Conservation (phyloP, 257 asterid species). For the Datura wrightii region DNA sequence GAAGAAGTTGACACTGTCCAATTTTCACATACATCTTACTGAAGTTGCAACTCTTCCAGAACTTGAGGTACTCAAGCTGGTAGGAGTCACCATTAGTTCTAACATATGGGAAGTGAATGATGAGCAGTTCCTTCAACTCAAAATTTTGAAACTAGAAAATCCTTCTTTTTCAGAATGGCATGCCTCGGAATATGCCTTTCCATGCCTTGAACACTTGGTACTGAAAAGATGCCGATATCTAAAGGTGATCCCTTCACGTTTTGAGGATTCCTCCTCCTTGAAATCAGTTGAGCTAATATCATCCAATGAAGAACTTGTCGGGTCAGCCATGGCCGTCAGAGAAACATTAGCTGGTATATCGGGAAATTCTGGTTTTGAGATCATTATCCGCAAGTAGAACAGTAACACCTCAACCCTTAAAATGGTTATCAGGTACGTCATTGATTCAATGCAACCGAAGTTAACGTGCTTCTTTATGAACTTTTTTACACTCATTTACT, state of each 20-base stretch:
- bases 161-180: slow-evolving; percentile 13
- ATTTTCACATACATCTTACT: neutral
- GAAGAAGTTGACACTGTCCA: slow-evolving; percentile 19
- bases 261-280: neutral
- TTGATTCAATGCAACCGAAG: neutral
- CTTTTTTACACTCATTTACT: neutral
- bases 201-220: neutral
- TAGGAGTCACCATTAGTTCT: neutral
- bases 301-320: neutral
- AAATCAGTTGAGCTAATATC: slow-evolving; percentile 6
- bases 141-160: slow-evolving; percentile 11
- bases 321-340: neutral
- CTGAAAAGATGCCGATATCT: neutral
- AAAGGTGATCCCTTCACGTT: slow-evolving; percentile 10
- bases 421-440: neutral
- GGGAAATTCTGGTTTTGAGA: neutral
- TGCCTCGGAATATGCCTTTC: neutral
- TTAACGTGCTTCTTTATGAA: neutral
- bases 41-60: neutral
- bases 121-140: slow-evolving; percentile 12
- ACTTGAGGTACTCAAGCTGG: slow-evolving; percentile 19
- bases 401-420: too few species aligned
- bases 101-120: neutral
- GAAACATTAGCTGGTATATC: neutral
- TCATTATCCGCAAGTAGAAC: neutral